Evolutionary conservation across 176 grass and related monocot genomes (phyloP).

Genomic region (Oropetium thomaeum): DNA sequence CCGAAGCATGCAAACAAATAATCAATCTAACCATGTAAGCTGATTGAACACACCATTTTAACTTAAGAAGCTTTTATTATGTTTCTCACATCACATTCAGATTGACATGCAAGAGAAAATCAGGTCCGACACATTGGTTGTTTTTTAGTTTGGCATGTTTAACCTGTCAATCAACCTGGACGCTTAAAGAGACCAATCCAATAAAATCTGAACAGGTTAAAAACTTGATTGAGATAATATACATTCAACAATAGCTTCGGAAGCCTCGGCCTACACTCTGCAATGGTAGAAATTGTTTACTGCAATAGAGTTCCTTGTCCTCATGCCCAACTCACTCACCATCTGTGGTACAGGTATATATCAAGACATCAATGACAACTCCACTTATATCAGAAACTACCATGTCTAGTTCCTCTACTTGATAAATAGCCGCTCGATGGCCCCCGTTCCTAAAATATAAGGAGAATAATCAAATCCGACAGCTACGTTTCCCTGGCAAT

Average conservation of each 20-base stretch:
- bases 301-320: too few species aligned
- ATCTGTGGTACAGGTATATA: too few species aligned
- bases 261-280: background rate
- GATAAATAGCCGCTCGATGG: background rate
- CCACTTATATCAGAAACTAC: too few species aligned
- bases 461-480: conserved; percentile 28
- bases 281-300: background rate
- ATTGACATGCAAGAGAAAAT: conserved; percentile 35
- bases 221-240: background rate
- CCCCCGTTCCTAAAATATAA: background rate
- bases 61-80: background rate
- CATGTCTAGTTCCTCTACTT: too few species aligned
- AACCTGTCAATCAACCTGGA: background rate
- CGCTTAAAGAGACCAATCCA: background rate
- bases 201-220: background rate
- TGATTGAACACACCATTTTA: background rate
- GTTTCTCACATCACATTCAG: background rate
- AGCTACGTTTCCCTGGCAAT: conserved; percentile 13
- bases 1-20: conserved; percentile 16
- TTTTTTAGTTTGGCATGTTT: background rate
- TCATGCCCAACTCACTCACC: too few species aligned
- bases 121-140: conserved; percentile 38
- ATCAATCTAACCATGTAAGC: conserved; percentile 52
- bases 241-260: too few species aligned
- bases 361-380: too few species aligned